Evolutionary conservation across 306 rosid genomes (phyloP), one percentile per base, ranked within the genome.

Genomic region (Ochetophila trinervis): DNA sequence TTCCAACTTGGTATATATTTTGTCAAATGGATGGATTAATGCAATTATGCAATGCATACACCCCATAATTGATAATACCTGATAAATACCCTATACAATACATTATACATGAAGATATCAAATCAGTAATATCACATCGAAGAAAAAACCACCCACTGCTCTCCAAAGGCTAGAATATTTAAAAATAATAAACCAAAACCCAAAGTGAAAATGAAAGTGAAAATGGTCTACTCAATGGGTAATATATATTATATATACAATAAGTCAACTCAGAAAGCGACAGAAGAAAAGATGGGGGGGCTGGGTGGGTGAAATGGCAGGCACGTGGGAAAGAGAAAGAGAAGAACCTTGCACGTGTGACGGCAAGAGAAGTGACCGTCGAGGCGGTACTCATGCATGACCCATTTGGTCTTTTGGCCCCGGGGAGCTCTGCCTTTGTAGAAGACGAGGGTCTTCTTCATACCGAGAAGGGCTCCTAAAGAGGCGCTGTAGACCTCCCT

Each of bases 321-420:
- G 73, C 60, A 58, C 63, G 37, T 30, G 71, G 18, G 57, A 7
- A 11, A 10, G 19, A 2, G 61, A 53, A 9, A 6, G 4, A 15
- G 5, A 8, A 0, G 24, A 72, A 82, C 87, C 84, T 79, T 80
- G 55, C 76, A 74, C 48, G 73, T 62, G 77, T 82, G 91, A 60
- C 74, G 74, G 57, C 37, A 66, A 27, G 88, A 79, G 45, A 84
- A 78, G 78, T 80, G 65, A 52, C 68, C 80, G 63, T 87, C 82
- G 57, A 90, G 86, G 60, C 91, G 95, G 82, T 85, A 90, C 82
- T 90, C 95, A 13, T 90, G 95, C 97, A 90, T 90, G 70, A 90
- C 91, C 97, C 97, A 90, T 78, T 83, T 82, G 76, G 97, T 90
- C 76, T 85, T 87, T 62, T 83, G 75, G 13, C 97, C 97, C 2